Evolutionary conservation across 441 rosid genomes (phyloP).

Genomic region (Metrosideros polymorpha): DNA sequence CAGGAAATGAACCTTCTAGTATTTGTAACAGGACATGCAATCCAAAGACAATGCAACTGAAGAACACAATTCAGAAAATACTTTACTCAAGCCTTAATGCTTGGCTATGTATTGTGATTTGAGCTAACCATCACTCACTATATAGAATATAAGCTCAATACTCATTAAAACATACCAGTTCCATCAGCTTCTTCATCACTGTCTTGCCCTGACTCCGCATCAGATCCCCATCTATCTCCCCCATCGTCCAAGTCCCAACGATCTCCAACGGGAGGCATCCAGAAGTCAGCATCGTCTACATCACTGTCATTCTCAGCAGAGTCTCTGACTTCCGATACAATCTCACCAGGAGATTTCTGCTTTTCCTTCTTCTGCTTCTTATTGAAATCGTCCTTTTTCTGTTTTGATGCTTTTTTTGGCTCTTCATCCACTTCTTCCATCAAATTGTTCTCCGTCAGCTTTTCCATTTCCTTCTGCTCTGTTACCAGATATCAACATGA

Average conservation of each 20-base stretch:
- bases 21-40: background rate
- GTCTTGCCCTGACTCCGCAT: constrained; percentile 36
- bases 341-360: constrained; percentile 30
- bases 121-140: background rate
- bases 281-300: constrained; percentile 64
- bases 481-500: constrained; percentile 2
- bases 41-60: background rate
- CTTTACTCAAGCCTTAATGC: background rate
- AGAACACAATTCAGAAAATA: background rate
- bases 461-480: constrained; percentile 56
- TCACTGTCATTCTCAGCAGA: constrained; percentile 37
- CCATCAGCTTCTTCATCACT: constrained; percentile 32
- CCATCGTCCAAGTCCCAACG: constrained; percentile 93
- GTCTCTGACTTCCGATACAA: constrained; percentile 44
- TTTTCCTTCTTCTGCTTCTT: constrained; percentile 22
- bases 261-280: constrained; percentile 82
- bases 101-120: background rate
- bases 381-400: constrained; percentile 16
- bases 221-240: constrained; percentile 81
- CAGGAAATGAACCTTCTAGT: background rate
- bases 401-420: constrained; percentile 4
- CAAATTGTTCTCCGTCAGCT: background rate
- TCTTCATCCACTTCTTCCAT: background rate
- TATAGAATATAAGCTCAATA: background rate
- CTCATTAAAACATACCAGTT: constrained; percentile 35